Evolutionary conservation across 768 basidiomycete species (phyloP), one percentile per base, ranked within the genome.

Genomic region (Hericium alpestre): DNA sequence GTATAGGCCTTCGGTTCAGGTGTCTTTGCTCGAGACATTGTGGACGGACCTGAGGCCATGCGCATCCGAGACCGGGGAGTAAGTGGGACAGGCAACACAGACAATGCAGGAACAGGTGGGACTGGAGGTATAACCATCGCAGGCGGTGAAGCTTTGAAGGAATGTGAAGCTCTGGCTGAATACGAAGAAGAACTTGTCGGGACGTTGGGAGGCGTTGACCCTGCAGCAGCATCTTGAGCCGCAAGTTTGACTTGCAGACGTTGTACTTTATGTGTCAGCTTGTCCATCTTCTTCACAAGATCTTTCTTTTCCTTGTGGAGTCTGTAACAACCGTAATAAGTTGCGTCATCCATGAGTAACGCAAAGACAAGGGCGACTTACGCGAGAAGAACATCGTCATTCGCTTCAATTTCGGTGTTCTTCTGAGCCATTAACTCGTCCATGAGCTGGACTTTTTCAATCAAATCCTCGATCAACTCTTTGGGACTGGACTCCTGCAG

Each of bases 281-380:
- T 73, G 56, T 90, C 89, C 40, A 88, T 81, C 69, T 85, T 90
- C 56, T 71, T 72, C 2, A 72, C 72, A 23, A 91, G 74, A 63
- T 86, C 89, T 74, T 89, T 90, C 71, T 87, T 90, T 61, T 85
- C 83, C 69, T 89, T 90, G 60, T 87, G 67, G 67, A 87, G 80
- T 62, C 89, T 91, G 63, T 20, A n/a, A 49, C 22, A 43, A 51
- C 38, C 41, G 38, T 22, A 1, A 46, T 54, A 25, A 62, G 51
- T 53, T 15, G 4, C 25, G 10, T 41, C 22, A 52, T 18, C 51
- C 41, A 32, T 7, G 52, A 56, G 16, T 15, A 56, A 32, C 32
- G n/a, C 13, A 3, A 32, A 50, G n/a, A 39, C 12, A 25, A 59
- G 20, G 16, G 22, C 9, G n/a, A 75, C 85, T 62, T 70, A 91